phyloP scores from a whole-genome alignment of 805 yeast species.

The Saccharomycopsis oosterbeekiorum region DNA sequence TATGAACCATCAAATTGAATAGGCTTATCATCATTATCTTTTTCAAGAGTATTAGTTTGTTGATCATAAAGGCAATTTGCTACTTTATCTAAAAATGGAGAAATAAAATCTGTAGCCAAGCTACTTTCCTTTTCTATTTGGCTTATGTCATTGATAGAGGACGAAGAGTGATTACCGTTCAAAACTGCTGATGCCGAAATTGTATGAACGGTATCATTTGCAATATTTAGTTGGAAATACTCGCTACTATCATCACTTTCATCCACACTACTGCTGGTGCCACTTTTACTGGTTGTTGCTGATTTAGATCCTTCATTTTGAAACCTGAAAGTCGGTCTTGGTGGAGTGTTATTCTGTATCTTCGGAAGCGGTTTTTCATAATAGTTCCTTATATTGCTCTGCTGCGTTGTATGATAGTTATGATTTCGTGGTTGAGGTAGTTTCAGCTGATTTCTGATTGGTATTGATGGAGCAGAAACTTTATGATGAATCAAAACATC shows the following conservation, averaged over 20 bases:
- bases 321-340: neutral
- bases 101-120: neutral
- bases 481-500: neutral
- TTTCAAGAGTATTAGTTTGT: neutral
- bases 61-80: neutral
- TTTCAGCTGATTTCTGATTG: neutral
- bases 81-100: neutral
- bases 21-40: neutral
- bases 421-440: neutral
- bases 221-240: constrained; percentile 12
- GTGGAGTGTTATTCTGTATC: neutral
- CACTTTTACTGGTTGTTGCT: neutral
- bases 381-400: neutral
- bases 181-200: constrained; percentile 1
- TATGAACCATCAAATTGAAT: neutral
- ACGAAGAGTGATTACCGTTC: neutral
- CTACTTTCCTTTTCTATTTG: neutral
- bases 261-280: neutral
- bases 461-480: neutral
- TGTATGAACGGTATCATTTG: constrained; percentile 7
- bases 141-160: constrained; percentile 7
- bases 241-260: constrained; percentile 9
- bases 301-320: neutral
- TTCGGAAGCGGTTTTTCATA: neutral
- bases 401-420: neutral